Evolutionary conservation across 108 stramenopile species (phyloP).

Genomic region (Skeletonema potamos): DNA sequence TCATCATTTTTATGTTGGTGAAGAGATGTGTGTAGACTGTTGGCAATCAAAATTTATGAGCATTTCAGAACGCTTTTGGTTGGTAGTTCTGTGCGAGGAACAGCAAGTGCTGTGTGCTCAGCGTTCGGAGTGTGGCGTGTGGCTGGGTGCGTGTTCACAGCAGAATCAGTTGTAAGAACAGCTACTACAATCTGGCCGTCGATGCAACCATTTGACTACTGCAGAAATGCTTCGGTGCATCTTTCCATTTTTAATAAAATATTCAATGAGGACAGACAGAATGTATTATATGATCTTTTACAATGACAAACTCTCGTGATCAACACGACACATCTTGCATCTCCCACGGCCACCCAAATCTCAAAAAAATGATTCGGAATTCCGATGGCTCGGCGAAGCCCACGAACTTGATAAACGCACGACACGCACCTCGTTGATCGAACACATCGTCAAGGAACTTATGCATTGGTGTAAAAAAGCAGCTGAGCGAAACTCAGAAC

Average conservation of each 20-base stretch:
- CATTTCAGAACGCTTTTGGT: neutral
- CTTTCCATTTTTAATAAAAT: too few species aligned
- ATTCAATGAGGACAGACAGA: neutral
- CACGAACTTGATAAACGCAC: too few species aligned
- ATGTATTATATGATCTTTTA: neutral
- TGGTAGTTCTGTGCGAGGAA: neutral
- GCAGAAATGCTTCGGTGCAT: too few species aligned
- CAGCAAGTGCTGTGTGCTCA: neutral
- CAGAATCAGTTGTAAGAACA: neutral
- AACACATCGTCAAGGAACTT: neutral
- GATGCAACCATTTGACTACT: neutral
- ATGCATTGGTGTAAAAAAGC: neutral
- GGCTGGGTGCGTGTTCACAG: neutral
- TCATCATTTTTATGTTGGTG: conserved; percentile 29
- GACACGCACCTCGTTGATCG: too few species aligned
- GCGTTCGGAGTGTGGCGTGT: too few species aligned
- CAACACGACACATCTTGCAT: too few species aligned
- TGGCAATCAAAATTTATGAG: neutral
- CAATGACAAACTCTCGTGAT: neutral
- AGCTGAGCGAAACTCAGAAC: neutral
- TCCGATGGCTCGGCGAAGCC: too few species aligned
- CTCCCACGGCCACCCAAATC: neutral
- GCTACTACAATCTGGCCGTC: neutral
- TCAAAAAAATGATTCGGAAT: neutral
- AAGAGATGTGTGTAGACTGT: neutral